phyloP scores from a whole-genome alignment of 257 asterid species.

The Solanum chmielewskii region DNA sequence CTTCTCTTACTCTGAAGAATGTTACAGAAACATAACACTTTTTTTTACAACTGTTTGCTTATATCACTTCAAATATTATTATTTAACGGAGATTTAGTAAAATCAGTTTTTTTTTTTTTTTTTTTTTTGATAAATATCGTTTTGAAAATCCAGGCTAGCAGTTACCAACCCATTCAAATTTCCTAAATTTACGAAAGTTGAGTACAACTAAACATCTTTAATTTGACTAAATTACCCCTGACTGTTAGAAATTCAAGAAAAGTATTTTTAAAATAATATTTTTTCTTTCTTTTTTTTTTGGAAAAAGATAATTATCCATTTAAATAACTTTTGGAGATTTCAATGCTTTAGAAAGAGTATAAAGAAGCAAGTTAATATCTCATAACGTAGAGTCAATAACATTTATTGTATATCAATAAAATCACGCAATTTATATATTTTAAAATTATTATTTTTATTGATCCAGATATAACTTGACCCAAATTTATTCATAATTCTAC shows the following conservation, averaged over 20 bases:
- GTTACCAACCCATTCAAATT: not conserved
- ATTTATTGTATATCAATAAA: too few relatives aligned
- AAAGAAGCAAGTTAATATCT: not conserved
- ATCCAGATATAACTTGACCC: too few relatives aligned
- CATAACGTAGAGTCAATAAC: too few relatives aligned
- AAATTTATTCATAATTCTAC: too few relatives aligned
- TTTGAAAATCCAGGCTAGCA: not conserved
- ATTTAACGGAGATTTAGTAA: not conserved
- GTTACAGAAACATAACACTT: not conserved
- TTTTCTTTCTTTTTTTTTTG: not conserved
- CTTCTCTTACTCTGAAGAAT: not conserved
- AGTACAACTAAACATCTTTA: not conserved
- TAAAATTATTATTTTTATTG: too few relatives aligned
- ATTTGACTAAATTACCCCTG: not conserved
- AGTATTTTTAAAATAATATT: not conserved
- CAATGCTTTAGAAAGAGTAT: not conserved
- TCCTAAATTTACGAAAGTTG: not conserved
- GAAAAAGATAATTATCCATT: not conserved
- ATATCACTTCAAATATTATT: not conserved
- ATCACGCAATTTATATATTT: too few relatives aligned
- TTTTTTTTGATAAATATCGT: not conserved
- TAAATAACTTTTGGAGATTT: not conserved
- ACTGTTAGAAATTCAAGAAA: not conserved
- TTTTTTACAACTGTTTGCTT: not conserved
- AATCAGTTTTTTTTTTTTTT: not conserved